A percentile compares a stretch with the other conserved stretches of the same genome.
Conservation (phyloP, 2,329 filamentous ascomycete species). For the Neonectria neomacrospora region DNA sequence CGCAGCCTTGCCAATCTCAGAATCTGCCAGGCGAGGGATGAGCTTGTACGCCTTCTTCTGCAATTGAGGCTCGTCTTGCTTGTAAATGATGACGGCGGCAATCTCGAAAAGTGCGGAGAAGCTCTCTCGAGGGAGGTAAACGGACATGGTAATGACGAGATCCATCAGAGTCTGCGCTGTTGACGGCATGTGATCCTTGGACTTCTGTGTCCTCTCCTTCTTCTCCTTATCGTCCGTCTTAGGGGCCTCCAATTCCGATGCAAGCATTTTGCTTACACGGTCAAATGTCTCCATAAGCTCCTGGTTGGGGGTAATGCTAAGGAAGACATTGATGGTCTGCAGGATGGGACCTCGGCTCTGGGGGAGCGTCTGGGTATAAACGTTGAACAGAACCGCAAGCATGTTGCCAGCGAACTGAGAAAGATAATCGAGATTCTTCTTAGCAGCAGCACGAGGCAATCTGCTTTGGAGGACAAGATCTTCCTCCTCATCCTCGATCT, state of each 20-base stretch:
- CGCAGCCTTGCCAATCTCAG: conserved; percentile 79
- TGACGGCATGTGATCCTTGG: conserved; percentile 83
- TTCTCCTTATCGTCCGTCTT: conserved; percentile 66
- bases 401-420: conserved; percentile 85
- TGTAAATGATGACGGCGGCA: conserved; percentile 83
- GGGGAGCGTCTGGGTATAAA: conserved; percentile 95
- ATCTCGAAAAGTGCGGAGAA: conserved; percentile 89
- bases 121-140: conserved; percentile 89
- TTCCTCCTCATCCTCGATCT: conserved; percentile 74
- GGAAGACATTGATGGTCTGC: conserved; percentile 92
- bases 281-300: conserved; percentile 91
- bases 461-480: conserved; percentile 81
- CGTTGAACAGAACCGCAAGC: conserved; percentile 97
- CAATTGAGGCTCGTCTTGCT: conserved; percentile 85
- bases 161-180: conserved; percentile 97
- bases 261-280: conserved; percentile 86
- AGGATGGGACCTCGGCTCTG: conserved; percentile 91
- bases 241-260: conserved; percentile 70
- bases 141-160: conserved; percentile 93
- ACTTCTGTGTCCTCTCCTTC: conserved; percentile 71
- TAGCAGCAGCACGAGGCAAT: conserved; percentile 78
- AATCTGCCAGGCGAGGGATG: conserved; percentile 88
- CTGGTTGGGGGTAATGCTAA: conserved; percentile 82
- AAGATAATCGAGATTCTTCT: conserved; percentile 84
- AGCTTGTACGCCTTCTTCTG: conserved; percentile 99